Conservation (phyloP, 179 eudicot species). For the Beta corolliflora region DNA sequence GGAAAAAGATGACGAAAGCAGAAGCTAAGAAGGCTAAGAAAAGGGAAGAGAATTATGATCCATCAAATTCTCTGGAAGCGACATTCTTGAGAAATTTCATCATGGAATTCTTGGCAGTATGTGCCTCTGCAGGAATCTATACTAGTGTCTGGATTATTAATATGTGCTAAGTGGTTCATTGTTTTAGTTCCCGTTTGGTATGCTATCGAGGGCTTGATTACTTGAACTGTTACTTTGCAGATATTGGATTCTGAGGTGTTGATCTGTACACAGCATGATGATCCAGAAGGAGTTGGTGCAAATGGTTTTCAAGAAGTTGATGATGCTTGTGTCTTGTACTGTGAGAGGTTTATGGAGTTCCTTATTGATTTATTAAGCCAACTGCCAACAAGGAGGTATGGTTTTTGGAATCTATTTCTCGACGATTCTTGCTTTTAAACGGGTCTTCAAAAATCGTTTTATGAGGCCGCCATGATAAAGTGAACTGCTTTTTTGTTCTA, state of each 20-base stretch:
- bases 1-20: constrained; percentile 81
- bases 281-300: constrained; percentile 35
- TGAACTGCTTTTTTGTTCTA: not conserved
- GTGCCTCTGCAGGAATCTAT: not conserved
- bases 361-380: constrained; percentile 96
- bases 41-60: constrained; percentile 62
- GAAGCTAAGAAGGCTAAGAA: constrained; percentile 70
- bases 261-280: constrained; percentile 30
- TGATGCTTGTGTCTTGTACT: constrained; percentile 76
- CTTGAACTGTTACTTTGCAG: constrained; percentile 34
- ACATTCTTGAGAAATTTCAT: constrained; percentile 77
- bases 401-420: not conserved
- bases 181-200: not conserved
- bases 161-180: not conserved
- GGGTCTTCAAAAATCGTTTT: not conserved
- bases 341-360: constrained; percentile 97
- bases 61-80: constrained; percentile 65
- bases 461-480: not conserved
- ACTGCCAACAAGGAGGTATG: constrained; percentile 88
- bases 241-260: constrained; percentile 78
- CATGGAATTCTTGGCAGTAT: constrained; percentile 85
- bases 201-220: not conserved
- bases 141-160: not conserved
- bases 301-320: constrained; percentile 52
- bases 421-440: not conserved